These are phyloP conservation scores for Sophora flavescens DNA, from an alignment of 306 rosid species.

Conservation along the genomic window DNA sequence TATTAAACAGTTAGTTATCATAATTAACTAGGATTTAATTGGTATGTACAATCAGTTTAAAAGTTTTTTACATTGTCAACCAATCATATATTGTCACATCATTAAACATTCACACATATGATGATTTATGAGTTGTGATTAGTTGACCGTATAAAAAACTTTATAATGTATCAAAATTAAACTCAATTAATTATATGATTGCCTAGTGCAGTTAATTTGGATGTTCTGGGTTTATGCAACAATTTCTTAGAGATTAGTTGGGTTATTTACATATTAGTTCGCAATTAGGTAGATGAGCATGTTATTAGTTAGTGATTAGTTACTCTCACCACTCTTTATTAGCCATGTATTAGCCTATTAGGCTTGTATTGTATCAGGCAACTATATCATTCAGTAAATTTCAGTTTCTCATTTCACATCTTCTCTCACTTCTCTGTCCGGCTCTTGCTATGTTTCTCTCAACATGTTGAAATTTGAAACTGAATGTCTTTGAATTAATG, in stretches of 20 bases:
- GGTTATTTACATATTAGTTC: not conserved
- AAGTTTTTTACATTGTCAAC: no score
- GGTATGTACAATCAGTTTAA: no score
- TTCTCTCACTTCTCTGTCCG: no score
- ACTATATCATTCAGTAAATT: no score
- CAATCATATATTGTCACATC: no score
- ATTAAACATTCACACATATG: no score
- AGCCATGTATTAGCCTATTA: not conserved
- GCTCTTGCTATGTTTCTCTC: not conserved
- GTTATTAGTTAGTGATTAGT: not conserved
- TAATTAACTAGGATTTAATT: no score
- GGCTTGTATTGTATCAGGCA: not conserved
- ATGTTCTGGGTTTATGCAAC: not conserved
- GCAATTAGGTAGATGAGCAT: not conserved
- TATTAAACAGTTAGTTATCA: no score
- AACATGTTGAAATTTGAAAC: not conserved
- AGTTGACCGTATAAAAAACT: no score
- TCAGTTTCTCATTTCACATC: not conserved
- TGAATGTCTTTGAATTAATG: not conserved
- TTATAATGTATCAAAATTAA: no score
- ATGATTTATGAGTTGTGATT: no score
- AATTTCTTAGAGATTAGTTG: not conserved
- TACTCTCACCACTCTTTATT: not conserved
- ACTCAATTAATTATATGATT: no score
- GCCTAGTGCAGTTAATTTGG: not conserved